Percentiles rank a stretch among this genome's conserved stretches.
Conservation (phyloP, 179 eudicot genomes). For the Actinidia arguta region DNA sequence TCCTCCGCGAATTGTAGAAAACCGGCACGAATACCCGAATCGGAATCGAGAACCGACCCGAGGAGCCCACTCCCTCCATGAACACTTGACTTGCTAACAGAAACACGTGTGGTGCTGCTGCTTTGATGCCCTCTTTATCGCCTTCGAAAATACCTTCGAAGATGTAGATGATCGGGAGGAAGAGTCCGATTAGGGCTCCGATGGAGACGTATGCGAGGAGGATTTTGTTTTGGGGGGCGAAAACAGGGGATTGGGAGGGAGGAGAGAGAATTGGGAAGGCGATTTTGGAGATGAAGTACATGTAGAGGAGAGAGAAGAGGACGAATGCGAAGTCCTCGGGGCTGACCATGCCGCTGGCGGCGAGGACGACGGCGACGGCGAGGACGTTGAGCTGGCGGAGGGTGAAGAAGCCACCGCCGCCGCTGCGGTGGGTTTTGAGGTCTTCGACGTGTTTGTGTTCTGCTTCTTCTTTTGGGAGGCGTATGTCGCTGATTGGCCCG, state of each 20-base stretch:
- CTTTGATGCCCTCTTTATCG: conserved; percentile 54
- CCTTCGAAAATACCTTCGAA: conserved; percentile 61
- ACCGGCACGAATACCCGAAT: conserved; percentile 60
- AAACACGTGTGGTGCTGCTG: conserved; percentile 80
- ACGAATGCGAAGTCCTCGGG: conserved; percentile 44
- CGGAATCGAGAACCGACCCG: conserved; percentile 49
- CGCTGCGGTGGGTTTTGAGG: background rate
- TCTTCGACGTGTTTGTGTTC: conserved; percentile 6
- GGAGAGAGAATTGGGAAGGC: conserved; percentile 57
- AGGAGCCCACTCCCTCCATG: conserved; percentile 73
- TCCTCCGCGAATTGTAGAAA: conserved; percentile 52
- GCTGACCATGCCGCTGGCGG: conserved; percentile 61
- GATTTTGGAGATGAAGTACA: conserved; percentile 49
- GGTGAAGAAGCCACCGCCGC: conserved; percentile 20
- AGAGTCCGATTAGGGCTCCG: conserved; percentile 63
- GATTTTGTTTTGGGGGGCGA: conserved; percentile 37
- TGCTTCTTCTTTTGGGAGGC: conserved; percentile 42
- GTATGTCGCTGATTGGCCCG: too few species aligned
- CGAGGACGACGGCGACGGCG: conserved; percentile 48
- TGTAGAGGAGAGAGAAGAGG: conserved; percentile 54
- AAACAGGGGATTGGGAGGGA: conserved; percentile 36
- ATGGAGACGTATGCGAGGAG: conserved; percentile 40
- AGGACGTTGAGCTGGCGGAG: conserved; percentile 56
- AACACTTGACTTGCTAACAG: conserved; percentile 73
- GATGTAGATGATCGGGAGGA: conserved; percentile 68